Evolutionary conservation across 2,329 filamentous ascomycete genomes (phyloP).

Genomic region (Colletotrichum lupini): DNA sequence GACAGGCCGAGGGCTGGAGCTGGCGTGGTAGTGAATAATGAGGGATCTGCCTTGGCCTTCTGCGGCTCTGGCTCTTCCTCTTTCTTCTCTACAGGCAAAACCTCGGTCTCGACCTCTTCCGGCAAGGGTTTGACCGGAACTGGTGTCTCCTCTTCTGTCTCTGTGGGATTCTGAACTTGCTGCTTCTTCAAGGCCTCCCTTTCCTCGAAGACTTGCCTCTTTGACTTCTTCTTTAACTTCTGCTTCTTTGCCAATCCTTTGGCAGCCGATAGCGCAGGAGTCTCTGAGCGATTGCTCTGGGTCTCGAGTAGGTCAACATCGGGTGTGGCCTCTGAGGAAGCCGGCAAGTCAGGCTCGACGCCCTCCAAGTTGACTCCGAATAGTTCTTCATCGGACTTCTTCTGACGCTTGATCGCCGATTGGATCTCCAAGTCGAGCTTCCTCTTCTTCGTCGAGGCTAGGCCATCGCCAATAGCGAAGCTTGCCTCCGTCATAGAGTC

Average conservation of each 20-base stretch:
- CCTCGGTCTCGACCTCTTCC: slow-evolving; percentile 46
- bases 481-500: slow-evolving; percentile 80
- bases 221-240: slow-evolving; percentile 79
- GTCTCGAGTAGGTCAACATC: slow-evolving; percentile 60
- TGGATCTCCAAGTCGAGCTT: slow-evolving; percentile 79
- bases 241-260: slow-evolving; percentile 68
- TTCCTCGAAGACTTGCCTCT: slow-evolving; percentile 81
- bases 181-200: slow-evolving; percentile 69
- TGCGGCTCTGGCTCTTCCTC: slow-evolving; percentile 50
- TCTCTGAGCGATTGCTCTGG: slow-evolving; percentile 58
- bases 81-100: slow-evolving; percentile 27
- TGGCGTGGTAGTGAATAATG: slow-evolving; percentile 61
- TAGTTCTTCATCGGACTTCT: slow-evolving; percentile 82
- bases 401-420: slow-evolving; percentile 80
- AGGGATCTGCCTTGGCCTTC: slow-evolving; percentile 51
- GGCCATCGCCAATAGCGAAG: slow-evolving; percentile 70
- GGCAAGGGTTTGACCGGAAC: slow-evolving; percentile 43
- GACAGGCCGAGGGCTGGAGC: slow-evolving; percentile 59
- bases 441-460: slow-evolving; percentile 70
- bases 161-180: slow-evolving; percentile 57
- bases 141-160: slow-evolving; percentile 37
- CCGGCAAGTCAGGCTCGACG: slow-evolving; percentile 61
- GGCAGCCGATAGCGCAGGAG: slow-evolving; percentile 52
- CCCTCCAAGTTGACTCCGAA: slow-evolving; percentile 72
- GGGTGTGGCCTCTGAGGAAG: slow-evolving; percentile 62